phyloP scores from a whole-genome alignment of 83 land plant species.

The Diphasiastrum complanatum region DNA sequence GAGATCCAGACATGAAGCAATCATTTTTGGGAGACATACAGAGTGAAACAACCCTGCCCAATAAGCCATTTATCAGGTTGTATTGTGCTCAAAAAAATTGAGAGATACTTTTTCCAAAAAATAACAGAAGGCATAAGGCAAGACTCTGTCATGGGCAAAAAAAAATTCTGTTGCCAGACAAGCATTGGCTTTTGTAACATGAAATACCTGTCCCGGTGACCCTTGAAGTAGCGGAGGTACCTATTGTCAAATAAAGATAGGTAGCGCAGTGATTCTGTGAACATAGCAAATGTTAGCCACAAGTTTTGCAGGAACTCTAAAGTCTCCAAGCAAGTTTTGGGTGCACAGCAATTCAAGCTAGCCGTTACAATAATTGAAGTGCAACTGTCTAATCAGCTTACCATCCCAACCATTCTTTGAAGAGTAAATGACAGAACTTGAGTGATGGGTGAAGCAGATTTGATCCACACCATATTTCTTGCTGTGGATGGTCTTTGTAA shows the following conservation, averaged over 20 bases:
- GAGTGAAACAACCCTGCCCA: constrained; percentile 65
- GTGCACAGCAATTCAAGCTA: neutral
- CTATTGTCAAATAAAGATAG: constrained; percentile 92
- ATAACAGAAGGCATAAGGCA: no score
- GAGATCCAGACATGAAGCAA: constrained; percentile 86
- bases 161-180: no score
- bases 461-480: constrained; percentile 98
- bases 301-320: constrained; percentile 7
- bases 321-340: no score
- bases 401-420: constrained; percentile 99
- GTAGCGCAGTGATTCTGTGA: constrained; percentile 67
- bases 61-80: neutral
- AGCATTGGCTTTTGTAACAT: neutral
- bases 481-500: constrained; percentile 89
- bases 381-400: no score
- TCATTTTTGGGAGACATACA: constrained; percentile 78
- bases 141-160: no score
- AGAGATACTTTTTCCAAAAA: neutral
- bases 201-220: constrained; percentile 70
- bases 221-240: constrained; percentile 85
- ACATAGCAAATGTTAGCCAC: constrained; percentile 10
- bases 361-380: no score
- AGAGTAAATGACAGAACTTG: constrained; percentile 86
- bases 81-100: neutral
- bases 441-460: constrained; percentile 85